phyloP scores from a whole-genome alignment of 2,329 filamentous ascomycete species.

The Penicillium expansum region DNA sequence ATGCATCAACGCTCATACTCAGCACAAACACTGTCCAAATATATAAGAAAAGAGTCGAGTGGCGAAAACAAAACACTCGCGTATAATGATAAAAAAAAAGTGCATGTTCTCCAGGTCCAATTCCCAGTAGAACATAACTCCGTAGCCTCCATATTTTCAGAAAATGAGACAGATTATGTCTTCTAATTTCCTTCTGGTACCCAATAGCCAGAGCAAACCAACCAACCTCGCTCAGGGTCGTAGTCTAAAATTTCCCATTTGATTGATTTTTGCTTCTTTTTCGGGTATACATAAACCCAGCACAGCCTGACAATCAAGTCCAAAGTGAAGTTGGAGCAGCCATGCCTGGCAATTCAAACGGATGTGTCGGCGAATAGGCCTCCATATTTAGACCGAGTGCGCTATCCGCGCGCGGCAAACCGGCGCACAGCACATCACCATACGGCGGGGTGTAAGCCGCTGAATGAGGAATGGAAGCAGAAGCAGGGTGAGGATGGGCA shows the following conservation, averaged over 20 bases:
- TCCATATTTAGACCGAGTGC: conserved; percentile 30
- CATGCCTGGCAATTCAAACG: conserved; percentile 35
- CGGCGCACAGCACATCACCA: conserved; percentile 32
- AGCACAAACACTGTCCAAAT: conserved; percentile 1
- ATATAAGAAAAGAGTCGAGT: conserved; percentile 4
- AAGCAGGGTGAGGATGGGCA: conserved; percentile 17
- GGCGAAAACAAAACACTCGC: not conserved
- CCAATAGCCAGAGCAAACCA: conserved; percentile 1
- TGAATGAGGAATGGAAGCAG: conserved; percentile 33
- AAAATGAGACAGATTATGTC: not conserved
- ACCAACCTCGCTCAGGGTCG: not conserved
- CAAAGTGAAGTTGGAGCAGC: conserved; percentile 37
- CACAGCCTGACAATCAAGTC: conserved; percentile 28
- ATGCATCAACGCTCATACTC: conserved; percentile 19
- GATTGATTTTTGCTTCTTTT: not conserved
- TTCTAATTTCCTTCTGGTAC: not conserved
- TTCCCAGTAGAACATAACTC: not conserved
- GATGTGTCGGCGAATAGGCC: conserved; percentile 33
- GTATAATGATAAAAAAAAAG: not conserved
- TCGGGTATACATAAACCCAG: not conserved
- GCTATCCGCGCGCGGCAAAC: conserved; percentile 29
- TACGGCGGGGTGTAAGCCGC: conserved; percentile 41
- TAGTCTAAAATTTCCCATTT: not conserved
- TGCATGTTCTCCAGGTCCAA: not conserved
- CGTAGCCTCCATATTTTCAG: not conserved